Evolutionary conservation across 1,284 basidiomycete species (phyloP), one percentile per base, ranked within the genome.

Genomic region (Golubevia pallescens): DNA sequence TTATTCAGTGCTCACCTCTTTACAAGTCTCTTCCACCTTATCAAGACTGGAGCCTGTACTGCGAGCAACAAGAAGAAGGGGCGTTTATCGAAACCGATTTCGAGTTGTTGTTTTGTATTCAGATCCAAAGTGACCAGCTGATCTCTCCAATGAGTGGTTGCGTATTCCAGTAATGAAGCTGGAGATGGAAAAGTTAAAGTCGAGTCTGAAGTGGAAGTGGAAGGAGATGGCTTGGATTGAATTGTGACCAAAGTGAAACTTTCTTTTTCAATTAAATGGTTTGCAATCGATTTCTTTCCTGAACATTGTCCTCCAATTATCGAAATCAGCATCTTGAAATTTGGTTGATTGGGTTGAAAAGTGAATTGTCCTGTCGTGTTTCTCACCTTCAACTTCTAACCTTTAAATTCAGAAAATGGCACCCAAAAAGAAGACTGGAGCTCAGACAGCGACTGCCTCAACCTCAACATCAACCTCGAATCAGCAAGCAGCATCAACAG

Each of bases 271-370:
- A 59, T 60, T 10, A 84, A 74, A 61, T 74, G 82, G n/a, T 70
- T 59, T 2, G 78, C 78, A 20, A 84, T 62, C 5, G 68, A 60
- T 20, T 73, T 42, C 58, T 81, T 83, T 57, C 81, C 81, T 7
- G 77, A 52, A 0, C 68, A 74, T 3, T 73, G 68, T 3, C 77
- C 64, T 0, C 81, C 81, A 4, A 80, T 68, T 14, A 83, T 61
- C 7, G 74, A 69, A 42, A 84, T 73, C 48, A 84, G 62, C 81
- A 84, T 84, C 23, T n/a, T n/a, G n/a, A n/a, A n/a, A n/a, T n/a
- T n/a, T n/a, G n/a, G n/a, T n/a, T n/a, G n/a, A n/a, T n/a, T n/a
- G n/a, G n/a, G n/a, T n/a, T n/a, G n/a, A n/a, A 23, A 65, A 52
- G 55, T 38, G 57, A 84, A 83, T 28, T 6, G 28, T 28, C 2